Evolutionary conservation across 495 filamentous ascomycete species (phyloP).

Genomic region (Tuber calosporum): DNA sequence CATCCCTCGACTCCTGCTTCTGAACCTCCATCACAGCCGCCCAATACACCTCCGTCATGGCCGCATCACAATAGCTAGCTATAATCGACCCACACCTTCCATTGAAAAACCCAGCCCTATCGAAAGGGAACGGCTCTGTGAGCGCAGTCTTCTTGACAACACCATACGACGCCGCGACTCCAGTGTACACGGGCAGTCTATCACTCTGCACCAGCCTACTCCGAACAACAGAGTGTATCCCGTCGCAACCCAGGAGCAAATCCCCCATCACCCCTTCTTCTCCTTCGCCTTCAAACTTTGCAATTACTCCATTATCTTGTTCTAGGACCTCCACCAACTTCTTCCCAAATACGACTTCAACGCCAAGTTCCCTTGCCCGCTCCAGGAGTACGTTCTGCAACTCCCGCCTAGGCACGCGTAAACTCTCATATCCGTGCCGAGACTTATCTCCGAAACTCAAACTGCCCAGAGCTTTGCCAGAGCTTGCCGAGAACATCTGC

Average conservation of each 20-base stretch:
- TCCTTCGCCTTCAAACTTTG: conserved; percentile 50
- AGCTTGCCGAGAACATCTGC: conserved; percentile 45
- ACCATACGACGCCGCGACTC: conserved; percentile 53
- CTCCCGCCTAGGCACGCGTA: conserved; percentile 48
- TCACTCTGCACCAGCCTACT: conserved; percentile 50
- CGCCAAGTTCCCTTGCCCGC: conserved; percentile 39
- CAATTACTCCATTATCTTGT: conserved; percentile 43
- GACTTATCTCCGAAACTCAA: conserved; percentile 47
- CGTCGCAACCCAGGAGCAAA: conserved; percentile 57
- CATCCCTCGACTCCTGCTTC: conserved; percentile 48
- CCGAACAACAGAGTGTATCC: conserved; percentile 55
- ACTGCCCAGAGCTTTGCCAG: conserved; percentile 43
- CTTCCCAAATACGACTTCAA: conserved; percentile 43
- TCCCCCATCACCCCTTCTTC: conserved; percentile 46
- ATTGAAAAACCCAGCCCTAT: conserved; percentile 48
- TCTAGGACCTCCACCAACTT: conserved; percentile 46
- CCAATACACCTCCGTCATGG: conserved; percentile 49
- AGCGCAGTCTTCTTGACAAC: conserved; percentile 42
- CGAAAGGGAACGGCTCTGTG: conserved; percentile 46
- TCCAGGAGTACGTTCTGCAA: conserved; percentile 48
- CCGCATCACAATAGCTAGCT: conserved; percentile 49
- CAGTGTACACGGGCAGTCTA: conserved; percentile 51
- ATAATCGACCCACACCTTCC: conserved; percentile 53
- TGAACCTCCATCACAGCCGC: conserved; percentile 51
- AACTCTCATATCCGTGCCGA: conserved; percentile 46